phyloP scores from a whole-genome alignment of 257 asterid genomes.

The Rehmannia glutinosa region DNA sequence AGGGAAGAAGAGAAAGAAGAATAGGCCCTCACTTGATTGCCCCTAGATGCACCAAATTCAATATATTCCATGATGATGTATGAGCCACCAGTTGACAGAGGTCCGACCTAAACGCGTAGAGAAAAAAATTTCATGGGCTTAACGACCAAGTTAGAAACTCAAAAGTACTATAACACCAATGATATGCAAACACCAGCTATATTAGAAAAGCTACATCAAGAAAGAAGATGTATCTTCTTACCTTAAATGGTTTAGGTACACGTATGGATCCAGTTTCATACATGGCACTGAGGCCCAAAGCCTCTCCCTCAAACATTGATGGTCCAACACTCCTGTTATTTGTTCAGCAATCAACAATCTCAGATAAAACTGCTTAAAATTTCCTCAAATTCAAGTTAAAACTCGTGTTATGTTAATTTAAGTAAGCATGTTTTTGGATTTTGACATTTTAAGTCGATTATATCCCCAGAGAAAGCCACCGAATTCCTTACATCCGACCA shows the following conservation, averaged over 20 bases:
- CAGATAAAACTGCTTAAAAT: not conserved
- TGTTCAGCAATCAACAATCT: constrained; percentile 5
- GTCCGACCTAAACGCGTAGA: constrained; percentile 55
- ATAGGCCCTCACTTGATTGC: constrained; percentile 62
- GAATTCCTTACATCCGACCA: too few relatives aligned
- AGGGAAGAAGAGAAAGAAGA: constrained; percentile 1
- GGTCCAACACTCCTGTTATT: constrained; percentile 72
- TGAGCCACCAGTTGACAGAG: constrained; percentile 85
- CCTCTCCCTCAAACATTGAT: constrained; percentile 96
- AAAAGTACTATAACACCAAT: not conserved
- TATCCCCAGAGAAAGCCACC: too few relatives aligned
- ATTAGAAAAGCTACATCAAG: not conserved
- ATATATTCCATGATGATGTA: constrained; percentile 88
- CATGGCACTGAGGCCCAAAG: constrained; percentile 86
- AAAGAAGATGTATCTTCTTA: constrained; percentile 15
- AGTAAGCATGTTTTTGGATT: too few relatives aligned
- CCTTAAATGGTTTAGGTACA: constrained; percentile 87
- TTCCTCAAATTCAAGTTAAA: too few relatives aligned
- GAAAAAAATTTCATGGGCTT: not conserved
- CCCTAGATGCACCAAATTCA: constrained; percentile 77
- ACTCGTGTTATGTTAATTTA: too few relatives aligned
- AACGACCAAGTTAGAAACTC: not conserved
- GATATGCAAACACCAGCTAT: not conserved
- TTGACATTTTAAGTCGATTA: too few relatives aligned
- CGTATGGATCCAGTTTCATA: constrained; percentile 73